Base-by-base conservation (phyloP, 2,329 filamentous ascomycete genomes). In the Neopestalotiopsis sp. region DNA sequence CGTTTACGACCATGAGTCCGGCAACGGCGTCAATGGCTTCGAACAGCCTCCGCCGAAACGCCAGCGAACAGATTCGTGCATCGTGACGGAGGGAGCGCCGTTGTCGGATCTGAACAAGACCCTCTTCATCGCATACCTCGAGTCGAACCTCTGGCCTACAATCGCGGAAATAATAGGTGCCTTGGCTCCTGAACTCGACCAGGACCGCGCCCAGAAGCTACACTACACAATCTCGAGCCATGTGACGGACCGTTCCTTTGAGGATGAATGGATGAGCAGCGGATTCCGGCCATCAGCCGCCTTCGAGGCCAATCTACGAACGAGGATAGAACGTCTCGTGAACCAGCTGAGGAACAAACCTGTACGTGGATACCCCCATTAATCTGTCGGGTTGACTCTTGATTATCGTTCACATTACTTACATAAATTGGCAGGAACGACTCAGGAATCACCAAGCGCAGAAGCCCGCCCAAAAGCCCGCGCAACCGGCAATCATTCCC, bases 41-140 rank as follows among this genome's bases (percentile, higher is more conserved):
- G 5, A 13, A 32, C 10, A 49, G n/a, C 63, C 63, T 24, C 63
- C 49, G 13, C 30, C 65, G n/a, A 67, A 67, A 17, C 65, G 65
- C 34, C 53, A 42, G 32, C 30, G 20, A 30, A 67, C 65, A 6
- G 32, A 38, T 32, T 34, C 42, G 63, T 14, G 34, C 34, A 38
- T 38, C 6, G 34, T 7, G 10, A 38, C 34, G 34, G 10, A 7
- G 10, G 34, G 34, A 38, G 10, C 28, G 14, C 12, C 14, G 34
- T 24, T 34, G n/a, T 32, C 59, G 9, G 59, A 62, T 32, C 30
- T 62, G 10, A 17, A 42, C 14, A 13, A 12, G 12, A 14, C 24
- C 14, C 34, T 32, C n/a, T 34, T 66, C 12, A 38, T 40, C 17
- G 40, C 34, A 14, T 67, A 67, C 58, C 56, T 59, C 7, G 30